A percentile compares a stretch with the other conserved stretches of the same genome.
Conservation (phyloP, 306 rosid genomes). For the Fragaria vesca region DNA sequence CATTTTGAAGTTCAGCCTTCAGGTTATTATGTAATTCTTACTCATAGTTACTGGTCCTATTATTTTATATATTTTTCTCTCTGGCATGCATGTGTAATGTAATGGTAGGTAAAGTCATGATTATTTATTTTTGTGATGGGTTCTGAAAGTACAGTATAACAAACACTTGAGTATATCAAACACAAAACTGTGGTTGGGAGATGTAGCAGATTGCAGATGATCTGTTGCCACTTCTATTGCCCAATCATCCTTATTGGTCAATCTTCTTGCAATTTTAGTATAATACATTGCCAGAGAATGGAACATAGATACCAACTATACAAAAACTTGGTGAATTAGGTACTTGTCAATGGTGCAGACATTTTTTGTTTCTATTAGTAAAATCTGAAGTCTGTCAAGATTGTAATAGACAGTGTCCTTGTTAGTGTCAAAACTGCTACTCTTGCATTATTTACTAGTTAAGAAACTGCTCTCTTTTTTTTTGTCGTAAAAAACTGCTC, state of each 20-base stretch:
- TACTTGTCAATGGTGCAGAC: neutral
- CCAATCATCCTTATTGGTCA: neutral
- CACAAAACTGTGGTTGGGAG: neutral
- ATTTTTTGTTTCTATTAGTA: neutral
- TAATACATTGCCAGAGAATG: neutral
- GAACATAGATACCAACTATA: neutral
- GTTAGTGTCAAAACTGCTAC: neutral
- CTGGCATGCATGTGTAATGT: slow-evolving; percentile 9
- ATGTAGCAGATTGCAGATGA: neutral
- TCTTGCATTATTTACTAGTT: neutral
- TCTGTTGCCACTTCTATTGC: neutral
- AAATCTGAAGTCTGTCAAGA: neutral
- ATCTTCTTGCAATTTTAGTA: slow-evolving; percentile 1
- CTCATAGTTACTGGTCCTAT: neutral
- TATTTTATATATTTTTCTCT: neutral
- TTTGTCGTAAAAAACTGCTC: neutral
- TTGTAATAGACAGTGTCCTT: neutral
- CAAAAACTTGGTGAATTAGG: neutral
- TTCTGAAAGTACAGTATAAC: slow-evolving; percentile 3
- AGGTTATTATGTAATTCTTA: slow-evolving; percentile 9
- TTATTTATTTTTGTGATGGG: neutral
- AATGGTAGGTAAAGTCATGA: neutral
- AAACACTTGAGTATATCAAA: slow-evolving; percentile 4
- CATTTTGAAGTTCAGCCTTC: slow-evolving; percentile 23
- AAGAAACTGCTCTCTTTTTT: neutral